Percentiles rank a stretch among this genome's conserved stretches.
Conservation (phyloP, 2,329 filamentous ascomycete species). For the Ceratocystis cacaofunesta region DNA sequence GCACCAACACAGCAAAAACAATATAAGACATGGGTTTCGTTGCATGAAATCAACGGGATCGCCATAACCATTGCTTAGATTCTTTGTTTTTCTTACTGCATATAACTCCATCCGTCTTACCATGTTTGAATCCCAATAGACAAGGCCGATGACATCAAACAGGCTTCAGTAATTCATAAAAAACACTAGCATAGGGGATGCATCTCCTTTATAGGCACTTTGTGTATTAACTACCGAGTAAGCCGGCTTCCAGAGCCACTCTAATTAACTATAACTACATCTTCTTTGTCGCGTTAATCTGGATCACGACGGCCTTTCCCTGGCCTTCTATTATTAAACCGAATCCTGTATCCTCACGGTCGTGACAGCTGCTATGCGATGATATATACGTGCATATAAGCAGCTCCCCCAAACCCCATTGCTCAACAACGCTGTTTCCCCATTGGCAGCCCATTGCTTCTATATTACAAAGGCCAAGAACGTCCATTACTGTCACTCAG, state of each 20-base stretch:
- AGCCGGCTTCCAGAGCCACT: background rate
- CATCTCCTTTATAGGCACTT: too few relatives aligned
- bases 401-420: background rate
- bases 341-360: background rate
- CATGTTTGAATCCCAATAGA: too few relatives aligned
- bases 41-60: too few relatives aligned
- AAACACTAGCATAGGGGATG: too few relatives aligned
- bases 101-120: too few relatives aligned
- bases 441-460: background rate
- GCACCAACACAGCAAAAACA: too few relatives aligned
- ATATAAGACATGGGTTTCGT: too few relatives aligned
- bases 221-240: background rate
- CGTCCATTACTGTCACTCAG: background rate
- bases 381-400: background rate
- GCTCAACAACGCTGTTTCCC: background rate
- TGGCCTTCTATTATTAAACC: background rate
- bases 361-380: background rate
- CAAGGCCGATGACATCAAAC: too few relatives aligned
- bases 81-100: too few relatives aligned
- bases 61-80: too few relatives aligned
- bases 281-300: background rate
- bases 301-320: background rate
- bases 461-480: background rate
- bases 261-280: background rate
- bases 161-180: too few relatives aligned